Base-by-base conservation (phyloP, 192 early-diverging fungal genomes). In the Entomortierella parvispora region DNA sequence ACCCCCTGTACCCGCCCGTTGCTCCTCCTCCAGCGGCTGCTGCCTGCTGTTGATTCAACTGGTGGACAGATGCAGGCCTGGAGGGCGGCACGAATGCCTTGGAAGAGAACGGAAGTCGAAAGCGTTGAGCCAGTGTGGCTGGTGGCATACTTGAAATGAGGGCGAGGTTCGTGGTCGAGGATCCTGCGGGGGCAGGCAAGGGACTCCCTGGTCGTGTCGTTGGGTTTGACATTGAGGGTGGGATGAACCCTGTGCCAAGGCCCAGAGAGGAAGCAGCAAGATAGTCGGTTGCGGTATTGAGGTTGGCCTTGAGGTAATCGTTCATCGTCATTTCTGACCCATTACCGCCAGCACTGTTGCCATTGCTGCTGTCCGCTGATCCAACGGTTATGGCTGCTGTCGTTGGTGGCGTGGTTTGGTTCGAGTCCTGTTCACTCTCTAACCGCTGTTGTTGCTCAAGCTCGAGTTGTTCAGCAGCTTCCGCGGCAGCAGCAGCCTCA, bases 61-160 rank as follows among this genome's bases (percentile, higher is more conserved):
- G 65, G 58, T 68, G 65, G 34, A 77, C 66, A 50, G 74, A 77
- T 18, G 59, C 46, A 9, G 74, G 74, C 20, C 74, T 65, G 12
- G 74, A 77, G 11, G 74, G 74, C 22, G 74, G 74, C 25, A 64
- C 53, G 55, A 77, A 77, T 29, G 74, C 74, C 20, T 34, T 29
- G 2, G 74, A 77, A 17, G 74, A 77, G 61, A 77, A 77, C 4
- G 74, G 74, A 6, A 77, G 61, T 31, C 74, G 74, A 49, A 77
- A 77, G 11, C 74, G 65, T 22, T 58, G 43, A 17, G 65, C 54
- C 3, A 77, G 55, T 26, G 74, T 77, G 2, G 74, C 42, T 29
- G 74, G 60, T 11, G 65, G 74, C 10, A 37, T 26, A 22, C 32
- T 60, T 2, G 53, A 7, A 34, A 52, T 65, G 54, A 54, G 45